Percentiles rank a stretch among this genome's conserved stretches.
These are phyloP conservation scores for Colletotrichum neosansevieriae DNA, from an alignment of 2,329 filamentous ascomycete species.

Conservation along the genomic window DNA sequence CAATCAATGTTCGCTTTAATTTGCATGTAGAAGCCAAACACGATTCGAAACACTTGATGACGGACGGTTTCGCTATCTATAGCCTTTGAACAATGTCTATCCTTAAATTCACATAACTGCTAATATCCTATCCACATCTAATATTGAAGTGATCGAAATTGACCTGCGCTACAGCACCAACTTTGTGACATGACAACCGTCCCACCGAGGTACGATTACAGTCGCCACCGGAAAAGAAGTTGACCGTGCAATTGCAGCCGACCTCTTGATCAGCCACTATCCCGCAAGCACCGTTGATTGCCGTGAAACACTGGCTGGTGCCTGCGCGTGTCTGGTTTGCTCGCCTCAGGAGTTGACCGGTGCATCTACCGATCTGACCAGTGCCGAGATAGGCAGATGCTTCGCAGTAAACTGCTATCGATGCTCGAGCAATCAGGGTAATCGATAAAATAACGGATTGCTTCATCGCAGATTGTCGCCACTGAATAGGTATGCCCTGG, in stretches of 20 bases:
- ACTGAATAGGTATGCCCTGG: too few species aligned
- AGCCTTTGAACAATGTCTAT: too few species aligned
- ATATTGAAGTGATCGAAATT: constrained; percentile 38
- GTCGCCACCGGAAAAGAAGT: constrained; percentile 27
- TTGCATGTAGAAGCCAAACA: too few species aligned
- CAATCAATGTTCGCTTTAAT: too few species aligned
- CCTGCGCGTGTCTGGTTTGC: constrained; percentile 17
- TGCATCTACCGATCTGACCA: constrained; percentile 20
- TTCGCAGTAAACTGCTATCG: constrained; percentile 21
- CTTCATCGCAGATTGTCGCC: background rate
- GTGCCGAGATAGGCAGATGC: constrained; percentile 27
- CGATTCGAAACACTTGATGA: too few species aligned
- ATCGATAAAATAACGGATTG: background rate
- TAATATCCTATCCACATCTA: background rate
- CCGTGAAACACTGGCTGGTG: constrained; percentile 26
- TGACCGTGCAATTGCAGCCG: constrained; percentile 16
- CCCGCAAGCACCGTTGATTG: constrained; percentile 24
- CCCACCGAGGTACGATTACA: constrained; percentile 28
- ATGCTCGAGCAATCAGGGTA: background rate
- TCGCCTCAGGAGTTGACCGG: constrained; percentile 18
- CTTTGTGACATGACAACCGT: constrained; percentile 13
- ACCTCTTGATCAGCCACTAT: constrained; percentile 1
- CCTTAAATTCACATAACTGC: too few species aligned
- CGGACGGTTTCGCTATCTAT: too few species aligned
- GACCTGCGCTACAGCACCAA: constrained; percentile 22